These are phyloP conservation scores for Globisporangium paddicum DNA, from an alignment of 352 stramenopile species.

Conservation along the genomic window DNA sequence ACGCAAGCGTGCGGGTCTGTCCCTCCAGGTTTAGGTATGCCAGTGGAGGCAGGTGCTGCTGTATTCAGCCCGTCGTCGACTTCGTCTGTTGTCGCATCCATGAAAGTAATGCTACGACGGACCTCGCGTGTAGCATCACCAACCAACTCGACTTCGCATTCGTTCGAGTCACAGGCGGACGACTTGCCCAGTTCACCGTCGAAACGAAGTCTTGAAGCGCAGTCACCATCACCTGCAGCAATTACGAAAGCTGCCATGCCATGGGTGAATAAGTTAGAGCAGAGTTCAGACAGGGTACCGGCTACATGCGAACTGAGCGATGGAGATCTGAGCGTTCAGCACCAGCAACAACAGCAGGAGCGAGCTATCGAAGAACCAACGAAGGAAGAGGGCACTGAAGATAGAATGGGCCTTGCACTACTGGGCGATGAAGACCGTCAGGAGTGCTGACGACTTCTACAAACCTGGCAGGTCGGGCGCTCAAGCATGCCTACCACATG, in stretches of 20 bases:
- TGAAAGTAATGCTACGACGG: conserved; percentile 56
- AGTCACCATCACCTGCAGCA: not conserved
- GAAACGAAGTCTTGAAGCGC: not conserved
- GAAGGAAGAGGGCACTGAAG: not conserved
- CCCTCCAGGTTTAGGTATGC: not conserved
- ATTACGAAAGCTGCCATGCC: not conserved
- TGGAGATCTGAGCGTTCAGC: not conserved
- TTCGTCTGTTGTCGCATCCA: conserved; percentile 11
- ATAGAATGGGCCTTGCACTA: not conserved
- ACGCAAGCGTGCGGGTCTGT: conserved; percentile 16
- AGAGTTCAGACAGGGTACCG: not conserved
- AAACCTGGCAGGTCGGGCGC: not conserved
- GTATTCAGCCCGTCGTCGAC: conserved; percentile 9
- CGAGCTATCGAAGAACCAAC: not conserved
- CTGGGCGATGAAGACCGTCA: not conserved
- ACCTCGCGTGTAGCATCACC: conserved; percentile 39
- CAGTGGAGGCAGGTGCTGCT: not conserved
- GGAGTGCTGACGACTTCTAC: not conserved
- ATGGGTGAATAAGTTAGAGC: not conserved
- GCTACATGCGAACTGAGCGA: not conserved
- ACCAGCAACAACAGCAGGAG: not conserved
- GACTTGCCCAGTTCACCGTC: not conserved
- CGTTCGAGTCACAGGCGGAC: not conserved
- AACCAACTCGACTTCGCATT: not conserved
- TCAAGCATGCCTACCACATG: not conserved